Evolutionary conservation across 805 yeast genomes (phyloP).

Genomic region (Candida coquimbonensis): DNA sequence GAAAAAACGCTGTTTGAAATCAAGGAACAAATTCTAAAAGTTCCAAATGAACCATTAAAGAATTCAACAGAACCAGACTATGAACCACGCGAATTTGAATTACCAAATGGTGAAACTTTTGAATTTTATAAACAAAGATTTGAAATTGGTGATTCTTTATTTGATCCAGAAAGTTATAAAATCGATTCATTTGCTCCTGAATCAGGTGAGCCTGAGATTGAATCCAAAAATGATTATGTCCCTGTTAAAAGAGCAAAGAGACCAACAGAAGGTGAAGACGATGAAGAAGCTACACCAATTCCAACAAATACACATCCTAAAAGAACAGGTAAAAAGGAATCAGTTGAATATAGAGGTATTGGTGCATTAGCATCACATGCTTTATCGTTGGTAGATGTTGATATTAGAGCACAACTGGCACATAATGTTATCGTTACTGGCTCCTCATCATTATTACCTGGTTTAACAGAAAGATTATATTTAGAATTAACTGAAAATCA

Average conservation of each 20-base stretch:
- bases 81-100: slow-evolving; percentile 48
- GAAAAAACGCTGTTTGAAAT: slow-evolving; percentile 58
- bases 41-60: slow-evolving; percentile 33
- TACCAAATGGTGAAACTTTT: slow-evolving; percentile 68
- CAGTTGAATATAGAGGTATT: slow-evolving; percentile 36
- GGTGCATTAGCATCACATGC: slow-evolving; percentile 55
- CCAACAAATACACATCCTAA: slow-evolving; percentile 10
- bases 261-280: slow-evolving; percentile 25
- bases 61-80: slow-evolving; percentile 18
- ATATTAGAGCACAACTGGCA: slow-evolving; percentile 76
- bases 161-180: slow-evolving; percentile 48
- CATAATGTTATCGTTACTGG: slow-evolving; percentile 88
- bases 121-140: slow-evolving; percentile 56
- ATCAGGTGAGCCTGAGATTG: slow-evolving; percentile 45
- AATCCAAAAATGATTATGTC: slow-evolving; percentile 54
- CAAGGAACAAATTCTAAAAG: slow-evolving; percentile 63
- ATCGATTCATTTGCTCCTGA: slow-evolving; percentile 31
- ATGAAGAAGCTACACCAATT: slow-evolving; percentile 23
- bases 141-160: slow-evolving; percentile 64
- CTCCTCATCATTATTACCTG: slow-evolving; percentile 73
- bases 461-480: slow-evolving; percentile 69
- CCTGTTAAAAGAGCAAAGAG: slow-evolving; percentile 56
- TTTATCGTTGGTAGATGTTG: slow-evolving; percentile 62
- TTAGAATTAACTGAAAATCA: slow-evolving; percentile 60
- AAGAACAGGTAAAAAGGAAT: slow-evolving; percentile 23